Evolutionary conservation across 163 green algal species (phyloP).

Genomic region (Scenedesmus sp.): DNA sequence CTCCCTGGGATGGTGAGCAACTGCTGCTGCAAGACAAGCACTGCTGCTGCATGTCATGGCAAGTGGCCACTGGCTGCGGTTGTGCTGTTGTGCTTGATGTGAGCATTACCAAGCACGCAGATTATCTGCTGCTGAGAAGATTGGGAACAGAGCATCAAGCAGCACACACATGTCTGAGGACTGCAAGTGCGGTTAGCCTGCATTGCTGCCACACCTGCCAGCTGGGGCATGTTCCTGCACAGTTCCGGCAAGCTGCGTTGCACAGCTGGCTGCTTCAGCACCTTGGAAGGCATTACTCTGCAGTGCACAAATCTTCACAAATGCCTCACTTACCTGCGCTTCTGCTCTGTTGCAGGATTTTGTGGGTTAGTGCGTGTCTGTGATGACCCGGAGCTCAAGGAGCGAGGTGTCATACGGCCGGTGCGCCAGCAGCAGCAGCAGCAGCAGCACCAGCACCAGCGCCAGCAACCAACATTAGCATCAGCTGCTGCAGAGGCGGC

Average conservation of each 20-base stretch:
- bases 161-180: no score
- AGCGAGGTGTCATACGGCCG: conserved; percentile 30
- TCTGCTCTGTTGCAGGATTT: no score
- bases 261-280: background rate
- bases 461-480: conserved; percentile 2
- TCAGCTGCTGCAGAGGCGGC: background rate
- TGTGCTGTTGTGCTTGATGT: background rate
- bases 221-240: background rate
- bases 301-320: no score
- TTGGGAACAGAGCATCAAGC: no score
- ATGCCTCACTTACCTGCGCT: no score
- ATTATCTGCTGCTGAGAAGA: no score
- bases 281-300: background rate
- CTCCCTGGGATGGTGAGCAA: conserved; percentile 49
- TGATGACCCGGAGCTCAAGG: conserved; percentile 15
- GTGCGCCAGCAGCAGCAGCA: conserved; percentile 27
- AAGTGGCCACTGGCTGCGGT: no score
- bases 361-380: no score
- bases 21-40: background rate
- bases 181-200: no score
- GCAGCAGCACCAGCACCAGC: no score
- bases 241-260: background rate
- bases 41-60: background rate
- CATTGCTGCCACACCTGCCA: background rate
- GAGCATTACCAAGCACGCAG: background rate